Conservation (phyloP, 169 alveolate genomes). For the Eimeria sp. region DNA sequence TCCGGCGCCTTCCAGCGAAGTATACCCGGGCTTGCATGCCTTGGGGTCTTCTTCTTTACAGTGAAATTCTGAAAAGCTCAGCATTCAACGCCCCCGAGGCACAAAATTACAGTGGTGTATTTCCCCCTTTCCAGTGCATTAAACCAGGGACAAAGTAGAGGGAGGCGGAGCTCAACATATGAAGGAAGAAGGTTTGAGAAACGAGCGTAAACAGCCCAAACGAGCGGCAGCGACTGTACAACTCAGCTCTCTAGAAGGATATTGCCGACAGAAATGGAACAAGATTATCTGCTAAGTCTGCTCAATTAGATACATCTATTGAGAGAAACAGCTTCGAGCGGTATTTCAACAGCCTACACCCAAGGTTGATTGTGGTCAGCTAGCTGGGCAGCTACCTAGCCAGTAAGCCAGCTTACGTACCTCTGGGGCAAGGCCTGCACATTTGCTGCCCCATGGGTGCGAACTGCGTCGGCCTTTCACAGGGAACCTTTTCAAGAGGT, state of each 20-base stretch:
- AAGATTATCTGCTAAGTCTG: too few relatives aligned
- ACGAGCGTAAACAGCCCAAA: too few relatives aligned
- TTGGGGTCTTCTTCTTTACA: conserved; percentile 38
- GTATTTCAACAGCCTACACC: neutral
- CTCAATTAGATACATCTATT: too few relatives aligned
- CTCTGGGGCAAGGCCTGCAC: conserved; percentile 57
- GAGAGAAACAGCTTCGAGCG: neutral
- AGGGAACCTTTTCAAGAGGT: conserved; percentile 33
- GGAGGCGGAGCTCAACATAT: too few relatives aligned
- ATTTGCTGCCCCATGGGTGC: conserved; percentile 56
- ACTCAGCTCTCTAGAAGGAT: too few relatives aligned
- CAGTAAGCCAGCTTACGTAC: neutral
- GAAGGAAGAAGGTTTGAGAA: too few relatives aligned
- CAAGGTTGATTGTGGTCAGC: neutral
- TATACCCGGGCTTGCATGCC: conserved; percentile 38
- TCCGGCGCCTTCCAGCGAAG: conserved; percentile 17
- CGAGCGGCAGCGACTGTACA: too few relatives aligned
- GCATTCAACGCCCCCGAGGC: neutral
- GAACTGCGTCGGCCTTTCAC: conserved; percentile 51
- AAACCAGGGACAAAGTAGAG: too few relatives aligned
- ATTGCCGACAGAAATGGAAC: too few relatives aligned
- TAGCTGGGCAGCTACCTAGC: neutral
- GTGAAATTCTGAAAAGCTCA: neutral
- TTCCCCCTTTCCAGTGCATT: too few relatives aligned
- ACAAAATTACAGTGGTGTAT: too few relatives aligned